Conservation (phyloP, 306 rosid genomes). For the Inga leiocalycina region DNA sequence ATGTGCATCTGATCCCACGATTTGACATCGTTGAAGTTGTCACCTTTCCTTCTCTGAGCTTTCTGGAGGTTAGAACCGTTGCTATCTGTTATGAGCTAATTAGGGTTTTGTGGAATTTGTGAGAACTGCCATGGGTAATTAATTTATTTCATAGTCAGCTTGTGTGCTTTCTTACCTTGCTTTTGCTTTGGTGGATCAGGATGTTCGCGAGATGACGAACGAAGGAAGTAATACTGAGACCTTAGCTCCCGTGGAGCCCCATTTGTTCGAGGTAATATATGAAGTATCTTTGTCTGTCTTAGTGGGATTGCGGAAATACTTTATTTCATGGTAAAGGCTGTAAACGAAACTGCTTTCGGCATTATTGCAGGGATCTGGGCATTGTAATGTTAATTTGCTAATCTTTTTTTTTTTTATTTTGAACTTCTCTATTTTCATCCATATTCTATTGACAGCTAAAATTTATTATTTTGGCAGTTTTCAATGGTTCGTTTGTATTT, state of each 20-base stretch:
- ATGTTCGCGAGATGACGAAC: constrained; percentile 63
- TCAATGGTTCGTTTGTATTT: constrained; percentile 5
- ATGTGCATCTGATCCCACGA: constrained; percentile 34
- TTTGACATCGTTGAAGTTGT: constrained; percentile 23
- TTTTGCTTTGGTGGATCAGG: constrained; percentile 39
- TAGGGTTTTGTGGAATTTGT: constrained; percentile 65
- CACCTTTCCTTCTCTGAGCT: neutral
- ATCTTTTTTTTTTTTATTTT: neutral
- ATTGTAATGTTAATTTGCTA: constrained; percentile 13
- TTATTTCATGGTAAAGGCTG: neutral
- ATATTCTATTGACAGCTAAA: constrained; percentile 15
- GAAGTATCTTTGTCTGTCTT: neutral
- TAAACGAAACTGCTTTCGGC: neutral
- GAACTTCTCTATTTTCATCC: neutral
- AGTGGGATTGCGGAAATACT: neutral
- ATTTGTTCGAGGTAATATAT: constrained; percentile 66
- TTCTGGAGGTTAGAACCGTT: constrained; percentile 50
- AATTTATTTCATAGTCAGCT: neutral
- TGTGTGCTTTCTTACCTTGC: constrained; percentile 5
- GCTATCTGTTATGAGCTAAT: constrained; percentile 31
- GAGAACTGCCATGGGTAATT: neutral
- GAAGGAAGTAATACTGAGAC: constrained; percentile 82
- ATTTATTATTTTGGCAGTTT: constrained; percentile 3
- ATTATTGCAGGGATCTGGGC: constrained; percentile 11
- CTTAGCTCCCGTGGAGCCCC: constrained; percentile 58